Evolutionary conservation across 2,329 filamentous ascomycete species (phyloP).

Genomic region (Aspergillus ochraceoroseus): DNA sequence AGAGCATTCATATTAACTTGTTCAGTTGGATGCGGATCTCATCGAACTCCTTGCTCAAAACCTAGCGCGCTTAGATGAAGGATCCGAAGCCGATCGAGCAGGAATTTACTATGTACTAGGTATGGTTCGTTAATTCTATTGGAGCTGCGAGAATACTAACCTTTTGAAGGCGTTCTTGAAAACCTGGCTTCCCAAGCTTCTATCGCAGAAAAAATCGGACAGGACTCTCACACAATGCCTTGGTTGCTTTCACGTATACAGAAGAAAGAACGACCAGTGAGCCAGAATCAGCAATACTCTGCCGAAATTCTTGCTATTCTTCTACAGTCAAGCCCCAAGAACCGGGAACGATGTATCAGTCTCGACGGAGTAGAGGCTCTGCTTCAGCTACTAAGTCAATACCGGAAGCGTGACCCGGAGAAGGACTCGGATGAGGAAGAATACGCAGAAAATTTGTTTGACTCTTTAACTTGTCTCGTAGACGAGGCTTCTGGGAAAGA

Average conservation of each 20-base stretch:
- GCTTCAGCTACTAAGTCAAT: slow-evolving; percentile 76
- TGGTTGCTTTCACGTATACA: slow-evolving; percentile 77
- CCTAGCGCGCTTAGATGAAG: slow-evolving; percentile 74
- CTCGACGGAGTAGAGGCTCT: slow-evolving; percentile 71
- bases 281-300: slow-evolving; percentile 92
- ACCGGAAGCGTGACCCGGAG: slow-evolving; percentile 78
- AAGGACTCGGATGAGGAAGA: slow-evolving; percentile 89
- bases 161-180: slow-evolving; percentile 61
- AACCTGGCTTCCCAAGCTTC: slow-evolving; percentile 70
- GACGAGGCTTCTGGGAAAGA: slow-evolving; percentile 70
- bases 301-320: slow-evolving; percentile 89
- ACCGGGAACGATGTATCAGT: slow-evolving; percentile 58
- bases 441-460: slow-evolving; percentile 91
- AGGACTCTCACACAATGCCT: slow-evolving; percentile 61
- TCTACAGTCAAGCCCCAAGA: slow-evolving; percentile 66
- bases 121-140: slow-evolving; percentile 19
- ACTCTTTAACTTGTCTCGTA: slow-evolving; percentile 72
- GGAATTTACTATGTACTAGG: slow-evolving; percentile 81
- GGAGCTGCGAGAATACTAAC: slow-evolving; percentile 3
- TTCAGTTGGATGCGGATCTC: slow-evolving; percentile 41
- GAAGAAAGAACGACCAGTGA: slow-evolving; percentile 60
- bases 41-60: slow-evolving; percentile 47
- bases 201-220: slow-evolving; percentile 66
- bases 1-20: slow-evolving; percentile 16
- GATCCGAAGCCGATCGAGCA: slow-evolving; percentile 64